A percentile compares a stretch with the other conserved stretches of the same genome.
phyloP scores from a whole-genome alignment of 2,329 filamentous ascomycete species.

The Hirsutella rhossiliensis region DNA sequence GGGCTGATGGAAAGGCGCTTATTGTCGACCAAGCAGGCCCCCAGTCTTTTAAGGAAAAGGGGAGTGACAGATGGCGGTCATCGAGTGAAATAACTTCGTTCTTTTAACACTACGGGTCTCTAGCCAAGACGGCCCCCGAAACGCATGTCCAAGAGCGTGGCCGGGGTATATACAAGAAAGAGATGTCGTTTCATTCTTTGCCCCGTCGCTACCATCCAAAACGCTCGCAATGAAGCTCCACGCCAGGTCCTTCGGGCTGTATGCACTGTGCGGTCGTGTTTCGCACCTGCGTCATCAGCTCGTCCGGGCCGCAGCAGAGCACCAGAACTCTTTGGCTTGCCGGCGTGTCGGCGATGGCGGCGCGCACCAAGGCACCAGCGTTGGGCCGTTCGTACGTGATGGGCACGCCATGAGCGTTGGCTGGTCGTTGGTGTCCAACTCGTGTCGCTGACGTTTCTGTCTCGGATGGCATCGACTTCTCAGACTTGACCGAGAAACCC shows the following conservation, averaged over 20 bases:
- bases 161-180: background rate
- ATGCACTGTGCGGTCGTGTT: slow-evolving; percentile 28
- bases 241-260: slow-evolving; percentile 24
- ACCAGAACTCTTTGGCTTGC: slow-evolving; percentile 24
- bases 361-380: slow-evolving; percentile 20
- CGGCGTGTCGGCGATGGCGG: slow-evolving; percentile 14
- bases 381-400: slow-evolving; percentile 24
- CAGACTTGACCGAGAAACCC: slow-evolving; percentile 4
- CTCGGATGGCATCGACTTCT: slow-evolving; percentile 9
- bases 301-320: slow-evolving; percentile 33
- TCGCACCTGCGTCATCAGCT: slow-evolving; percentile 28
- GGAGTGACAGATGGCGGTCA: background rate
- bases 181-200: background rate
- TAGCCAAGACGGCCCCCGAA: no score
- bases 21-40: background rate
- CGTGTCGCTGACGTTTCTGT: slow-evolving; percentile 5
- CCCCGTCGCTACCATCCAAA: slow-evolving; percentile 29
- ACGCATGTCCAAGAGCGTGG: background rate
- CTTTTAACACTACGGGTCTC: no score
- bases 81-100: no score
- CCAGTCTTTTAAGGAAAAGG: no score
- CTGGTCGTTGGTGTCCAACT: background rate
- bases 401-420: slow-evolving; percentile 7
- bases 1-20: background rate
- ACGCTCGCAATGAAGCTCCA: slow-evolving; percentile 36